Conservation (phyloP, 139 green algal genomes). For the Picochlorum sp. region DNA sequence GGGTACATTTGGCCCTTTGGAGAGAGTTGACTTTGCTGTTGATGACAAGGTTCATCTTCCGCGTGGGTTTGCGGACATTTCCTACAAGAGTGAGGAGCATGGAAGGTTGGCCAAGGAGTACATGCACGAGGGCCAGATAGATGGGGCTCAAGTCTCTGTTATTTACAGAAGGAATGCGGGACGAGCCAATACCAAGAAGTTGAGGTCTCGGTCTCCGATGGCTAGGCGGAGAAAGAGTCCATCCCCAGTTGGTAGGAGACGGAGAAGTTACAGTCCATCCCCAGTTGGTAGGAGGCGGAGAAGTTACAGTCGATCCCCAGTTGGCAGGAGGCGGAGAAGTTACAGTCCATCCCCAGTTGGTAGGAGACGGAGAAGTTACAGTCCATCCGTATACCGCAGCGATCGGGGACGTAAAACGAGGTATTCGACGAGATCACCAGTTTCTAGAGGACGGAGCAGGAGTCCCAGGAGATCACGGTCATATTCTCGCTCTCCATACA, state of each 20-base stretch:
- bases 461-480: not conserved
- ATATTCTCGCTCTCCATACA: not conserved
- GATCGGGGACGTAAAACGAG: not conserved
- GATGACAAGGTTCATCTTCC: slow-evolving; percentile 59
- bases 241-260: no score
- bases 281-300: not conserved
- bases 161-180: not conserved
- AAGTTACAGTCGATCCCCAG: not conserved
- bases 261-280: not conserved
- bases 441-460: not conserved
- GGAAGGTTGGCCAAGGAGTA: slow-evolving; percentile 66
- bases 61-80: slow-evolving; percentile 73
- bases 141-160: slow-evolving; percentile 58
- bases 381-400: not conserved
- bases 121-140: slow-evolving; percentile 81
- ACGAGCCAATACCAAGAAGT: not conserved
- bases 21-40: slow-evolving; percentile 45
- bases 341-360: not conserved
- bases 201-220: no score
- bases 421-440: not conserved
- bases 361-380: not conserved
- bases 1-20: slow-evolving; percentile 55
- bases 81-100: slow-evolving; percentile 46
- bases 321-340: not conserved
- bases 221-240: no score